These are phyloP conservation scores for Pinus tabuliformis DNA, from an alignment of 75 land plant species.

Conservation along the genomic window DNA sequence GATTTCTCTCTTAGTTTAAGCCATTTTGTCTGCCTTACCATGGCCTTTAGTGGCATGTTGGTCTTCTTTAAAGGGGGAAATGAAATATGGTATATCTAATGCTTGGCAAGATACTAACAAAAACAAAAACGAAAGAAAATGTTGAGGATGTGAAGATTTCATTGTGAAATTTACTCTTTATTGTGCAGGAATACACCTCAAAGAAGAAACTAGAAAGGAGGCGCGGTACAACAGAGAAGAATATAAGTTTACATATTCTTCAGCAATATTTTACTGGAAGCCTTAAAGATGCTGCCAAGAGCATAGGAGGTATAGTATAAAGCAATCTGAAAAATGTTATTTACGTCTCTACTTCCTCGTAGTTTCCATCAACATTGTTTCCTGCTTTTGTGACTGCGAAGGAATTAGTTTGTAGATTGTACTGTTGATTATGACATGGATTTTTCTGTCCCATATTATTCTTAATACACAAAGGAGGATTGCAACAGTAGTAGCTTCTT, in stretches of 20 bases:
- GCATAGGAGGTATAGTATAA: conserved; percentile 68
- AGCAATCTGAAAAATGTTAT: background rate
- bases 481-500: background rate
- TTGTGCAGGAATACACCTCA: conserved; percentile 6
- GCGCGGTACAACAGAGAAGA: conserved; percentile 62
- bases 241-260: conserved; percentile 72
- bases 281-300: conserved; percentile 86
- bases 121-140: background rate
- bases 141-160: no score
- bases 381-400: background rate
- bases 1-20: background rate
- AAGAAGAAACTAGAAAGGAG: conserved; percentile 38
- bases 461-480: background rate
- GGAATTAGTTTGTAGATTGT: no score
- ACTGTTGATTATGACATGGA: no score
- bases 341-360: background rate
- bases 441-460: background rate
- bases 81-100: background rate
- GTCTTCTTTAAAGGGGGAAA: background rate
- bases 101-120: background rate
- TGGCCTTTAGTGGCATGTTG: background rate
- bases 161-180: background rate
- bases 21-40: background rate
- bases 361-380: background rate
- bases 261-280: conserved; percentile 90